Base-by-base conservation (phyloP, 768 basidiomycete species). In the Termitomyces sp. region DNA sequence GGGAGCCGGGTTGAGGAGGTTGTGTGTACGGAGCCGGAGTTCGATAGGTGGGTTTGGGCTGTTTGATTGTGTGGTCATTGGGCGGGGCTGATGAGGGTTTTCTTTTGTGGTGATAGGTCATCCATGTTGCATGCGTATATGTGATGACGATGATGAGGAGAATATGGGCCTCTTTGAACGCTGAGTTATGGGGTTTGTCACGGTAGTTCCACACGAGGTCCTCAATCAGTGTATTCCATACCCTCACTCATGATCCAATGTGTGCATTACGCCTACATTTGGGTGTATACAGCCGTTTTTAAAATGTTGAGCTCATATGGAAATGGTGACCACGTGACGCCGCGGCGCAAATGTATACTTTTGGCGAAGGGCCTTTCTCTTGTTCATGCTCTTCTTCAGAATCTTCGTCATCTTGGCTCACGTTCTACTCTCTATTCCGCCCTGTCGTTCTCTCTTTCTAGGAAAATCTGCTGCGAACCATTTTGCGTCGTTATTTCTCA, bases 1-100 rank as follows among this genome's bases (percentile, higher is more conserved):
- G 81, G 79, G 69, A 78, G 73, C 57, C 75, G 89, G 59, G 79
- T 91, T 50, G 82, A 81, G 16, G 83, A 84, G 35, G 87, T 91
- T 1, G 75, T 81, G 32, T 88, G 85, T 65, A 81, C 82, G 11
- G 89, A 90, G 62, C 81, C 85, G 20, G 68, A 80, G 50, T 82
- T 78, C 69, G 86, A 79, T 59, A 73, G 79, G 77, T 78, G 24
- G 7, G 51, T 49, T 3, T 22, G 28, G 16, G 28, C 11, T n/a
- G n/a, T n/a, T n/a, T 52, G 35, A 36, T 50, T 11, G 32, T 6
- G 7, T 7, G 28, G 28, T 18, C 5, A 8, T 7, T 48, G 15
- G 18, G 16, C 16, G 49, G 49, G 28, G n/a, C 16, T 35, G 33
- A 28, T 46, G 45, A 46, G 45, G 22, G 1, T 18, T 33, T 36